Conservation (phyloP, 306 rosid species). For the Inga laurina region DNA sequence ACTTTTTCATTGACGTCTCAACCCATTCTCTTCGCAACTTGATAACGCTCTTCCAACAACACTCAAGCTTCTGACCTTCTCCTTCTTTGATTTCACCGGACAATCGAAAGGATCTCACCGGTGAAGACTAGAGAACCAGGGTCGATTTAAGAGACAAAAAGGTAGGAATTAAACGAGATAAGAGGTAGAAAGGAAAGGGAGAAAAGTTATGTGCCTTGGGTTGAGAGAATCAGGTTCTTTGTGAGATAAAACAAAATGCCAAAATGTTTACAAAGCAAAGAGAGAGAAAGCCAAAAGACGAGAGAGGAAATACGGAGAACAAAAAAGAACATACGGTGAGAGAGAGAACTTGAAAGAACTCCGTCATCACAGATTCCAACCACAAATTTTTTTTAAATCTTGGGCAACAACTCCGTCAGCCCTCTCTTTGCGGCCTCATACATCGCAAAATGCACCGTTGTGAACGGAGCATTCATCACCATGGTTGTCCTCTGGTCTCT, state of each 20-base stretch:
- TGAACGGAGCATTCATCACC: no score
- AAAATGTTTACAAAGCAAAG: not conserved
- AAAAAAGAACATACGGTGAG: not conserved
- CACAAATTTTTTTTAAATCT: no score
- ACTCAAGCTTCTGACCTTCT: conserved; percentile 61
- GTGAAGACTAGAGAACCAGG: not conserved
- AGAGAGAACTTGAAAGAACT: no score
- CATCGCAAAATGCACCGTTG: no score
- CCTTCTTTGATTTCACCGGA: conserved; percentile 63
- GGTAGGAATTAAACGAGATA: conserved; percentile 7
- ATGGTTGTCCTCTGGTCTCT: no score
- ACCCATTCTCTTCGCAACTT: conserved; percentile 46
- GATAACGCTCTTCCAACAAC: conserved; percentile 45
- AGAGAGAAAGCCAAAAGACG: not conserved
- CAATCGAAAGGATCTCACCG: conserved; percentile 20
- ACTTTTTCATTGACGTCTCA: conserved; percentile 43
- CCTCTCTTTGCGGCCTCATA: no score
- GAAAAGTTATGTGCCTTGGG: conserved; percentile 29
- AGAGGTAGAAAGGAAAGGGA: not conserved
- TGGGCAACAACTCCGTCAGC: no score
- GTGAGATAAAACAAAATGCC: conserved; percentile 25
- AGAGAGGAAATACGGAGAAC: not conserved
- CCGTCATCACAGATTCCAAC: no score
- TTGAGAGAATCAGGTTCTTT: conserved; percentile 72
- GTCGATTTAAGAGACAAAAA: conserved; percentile 7